Base-by-base conservation (phyloP, 2,329 filamentous ascomycete species). In the Clonostachys rhizophaga region DNA sequence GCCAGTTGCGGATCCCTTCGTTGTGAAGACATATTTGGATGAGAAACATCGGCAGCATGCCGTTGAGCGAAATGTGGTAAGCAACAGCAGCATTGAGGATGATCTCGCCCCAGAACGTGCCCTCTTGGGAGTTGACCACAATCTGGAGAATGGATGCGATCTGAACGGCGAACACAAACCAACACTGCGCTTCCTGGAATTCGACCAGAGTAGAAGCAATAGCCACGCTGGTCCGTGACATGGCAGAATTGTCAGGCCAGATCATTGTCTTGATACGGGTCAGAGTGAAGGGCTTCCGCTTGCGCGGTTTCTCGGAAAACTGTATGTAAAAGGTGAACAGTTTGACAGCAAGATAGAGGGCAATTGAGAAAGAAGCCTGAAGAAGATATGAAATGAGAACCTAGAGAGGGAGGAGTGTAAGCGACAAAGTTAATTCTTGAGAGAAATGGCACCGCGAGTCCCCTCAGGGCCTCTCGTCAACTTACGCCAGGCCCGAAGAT, bases 111-210 rank as follows among this genome's bases (percentile, higher is more conserved):
- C 65, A 68, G 41, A 67, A 68, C 2, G 63, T 60, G 39, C 65
- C 65, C 43, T 68, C 65, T 30, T 67, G 64, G 4, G 65, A 68
- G 47, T 67, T 68, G 53, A 68, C 65, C 24, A 66, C 65, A 30
- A 68, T 66, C 48, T 65, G 64, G 44, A 68, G 64, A 52, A 68
- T 67, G 10, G 65, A 67, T 9, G 65, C 65, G 46, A 68, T 66
- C 49, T 68, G 65, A 34, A 68, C 57, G 30, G 65, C 65, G 50
- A 68, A 68, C 42, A 68, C 58, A 42, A 68, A 68, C 65, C 65
- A 68, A 48, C 58, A 61, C 44, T 68, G 65, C 1, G 65, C 65
- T 45, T 68, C 65, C 45, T 68, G 65, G 34, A 68, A 68, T 54
- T 68, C 65, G 33, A 68, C 65, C n/a, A 68, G 51, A 2, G 65